Evolutionary conservation across 371 early-diverging fungal species (phyloP).

Genomic region (Mortierella sp.): DNA sequence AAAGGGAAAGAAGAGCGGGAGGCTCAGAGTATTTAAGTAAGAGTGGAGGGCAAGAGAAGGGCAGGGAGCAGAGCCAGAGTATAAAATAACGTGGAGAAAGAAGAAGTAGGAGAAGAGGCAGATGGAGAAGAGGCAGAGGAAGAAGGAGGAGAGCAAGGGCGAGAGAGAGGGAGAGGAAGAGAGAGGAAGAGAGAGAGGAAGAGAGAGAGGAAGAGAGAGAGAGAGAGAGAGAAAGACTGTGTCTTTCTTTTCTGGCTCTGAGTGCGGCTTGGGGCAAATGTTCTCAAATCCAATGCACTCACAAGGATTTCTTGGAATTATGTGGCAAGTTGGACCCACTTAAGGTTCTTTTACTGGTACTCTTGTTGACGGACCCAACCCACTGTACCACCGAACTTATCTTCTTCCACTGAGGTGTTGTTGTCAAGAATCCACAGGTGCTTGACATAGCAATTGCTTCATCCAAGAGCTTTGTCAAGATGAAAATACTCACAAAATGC

Average conservation of each 20-base stretch:
- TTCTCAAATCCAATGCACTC: no score
- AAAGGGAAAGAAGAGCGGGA: not conserved
- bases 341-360: no score
- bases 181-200: slow-evolving; percentile 1
- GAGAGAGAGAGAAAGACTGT: not conserved
- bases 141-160: not conserved
- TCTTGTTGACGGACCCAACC: no score
- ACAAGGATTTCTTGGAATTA: no score
- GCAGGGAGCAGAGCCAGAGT: not conserved
- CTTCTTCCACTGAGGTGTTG: no score
- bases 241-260: not conserved
- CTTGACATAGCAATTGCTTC: no score
- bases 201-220: slow-evolving; percentile 12
- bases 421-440: no score
- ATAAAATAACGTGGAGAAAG: slow-evolving; percentile 1
- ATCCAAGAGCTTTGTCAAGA: no score
- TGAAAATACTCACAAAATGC: no score
- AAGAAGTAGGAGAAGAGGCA: not conserved
- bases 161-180: not conserved
- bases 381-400: no score
- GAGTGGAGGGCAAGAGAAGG: not conserved
- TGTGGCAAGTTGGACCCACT: no score
- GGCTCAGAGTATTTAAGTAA: not conserved
- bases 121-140: not conserved
- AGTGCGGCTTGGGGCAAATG: slow-evolving; percentile 2